Base-by-base conservation (phyloP, 495 filamentous ascomycete species). In the Penicillium daleae region DNA sequence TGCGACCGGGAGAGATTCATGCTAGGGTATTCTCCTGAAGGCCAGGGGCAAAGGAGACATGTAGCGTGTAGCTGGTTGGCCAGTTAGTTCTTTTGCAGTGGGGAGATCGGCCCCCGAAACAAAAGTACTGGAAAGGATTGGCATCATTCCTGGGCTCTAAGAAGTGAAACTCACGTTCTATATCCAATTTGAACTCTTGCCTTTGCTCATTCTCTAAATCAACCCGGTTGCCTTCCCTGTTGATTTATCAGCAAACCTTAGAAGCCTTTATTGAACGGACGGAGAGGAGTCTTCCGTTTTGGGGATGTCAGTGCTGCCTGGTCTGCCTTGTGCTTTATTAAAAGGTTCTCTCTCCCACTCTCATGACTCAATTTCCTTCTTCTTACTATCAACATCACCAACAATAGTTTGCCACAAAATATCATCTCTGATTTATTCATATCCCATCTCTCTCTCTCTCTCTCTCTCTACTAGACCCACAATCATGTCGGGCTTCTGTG, bases 401-500 rank as follows among this genome's bases (percentile, higher is more conserved):
- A 10, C 9, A 44, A 9, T 19, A 44, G 15, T 4, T 21, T 44
- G 8, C 19, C 29, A 4, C 29, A 31, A 31, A 31, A 31, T 31
- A 21, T 44, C 19, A 22, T 21, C 8, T 22, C 19, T 6, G 1
- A 22, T 44, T 19, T 22, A 10, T 22, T 19, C 4, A 2, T 19
- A 10, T 39, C 32, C 10, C 6, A 5, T n/a, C n/a, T 56, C 10
- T n/a, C 24, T 8, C 21, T 4, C n/a, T 29, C 32, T n/a, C n/a
- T n/a, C n/a, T n/a, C n/a, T n/a, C n/a, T n/a, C n/a, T n/a, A n/a
- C n/a, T n/a, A n/a, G n/a, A 24, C 24, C 13, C 35, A 27, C 33
- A 12, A 9, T 31, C 37, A 61, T 61, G 59, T 9, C 32, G 29
- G 12, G 22, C 19, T 51, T 39, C 37, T 56, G 42, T 39, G 64